These are phyloP conservation scores for Neopestalotiopsis rosae DNA, from an alignment of 2,329 filamentous ascomycete species.

Conservation along the genomic window DNA sequence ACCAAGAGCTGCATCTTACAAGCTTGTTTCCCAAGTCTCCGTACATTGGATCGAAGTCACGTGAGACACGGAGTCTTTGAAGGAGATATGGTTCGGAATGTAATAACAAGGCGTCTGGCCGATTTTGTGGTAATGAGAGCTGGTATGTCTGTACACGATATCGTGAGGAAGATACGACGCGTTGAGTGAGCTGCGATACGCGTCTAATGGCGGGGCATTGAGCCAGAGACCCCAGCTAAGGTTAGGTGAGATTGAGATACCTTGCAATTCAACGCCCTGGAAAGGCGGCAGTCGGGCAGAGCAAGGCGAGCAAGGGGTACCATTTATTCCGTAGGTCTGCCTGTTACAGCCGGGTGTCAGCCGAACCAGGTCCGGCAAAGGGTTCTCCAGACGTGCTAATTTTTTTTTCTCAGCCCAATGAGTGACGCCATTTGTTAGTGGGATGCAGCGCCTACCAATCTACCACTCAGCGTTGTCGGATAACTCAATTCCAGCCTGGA, in stretches of 20 bases:
- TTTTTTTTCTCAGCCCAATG: slow-evolving; percentile 4
- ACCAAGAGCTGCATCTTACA: slow-evolving; percentile 52
- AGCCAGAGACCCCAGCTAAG: background rate
- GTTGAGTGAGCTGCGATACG: slow-evolving; percentile 1
- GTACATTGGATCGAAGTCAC: slow-evolving; percentile 66
- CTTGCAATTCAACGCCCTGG: background rate
- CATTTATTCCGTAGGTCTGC: background rate
- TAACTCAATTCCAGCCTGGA: slow-evolving; percentile 1
- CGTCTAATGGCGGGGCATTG: background rate
- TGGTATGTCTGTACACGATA: background rate
- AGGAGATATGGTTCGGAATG: background rate
- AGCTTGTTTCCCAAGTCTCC: slow-evolving; percentile 87
- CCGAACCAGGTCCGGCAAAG: background rate
- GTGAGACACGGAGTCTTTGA: background rate
- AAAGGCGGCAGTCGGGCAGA: background rate
- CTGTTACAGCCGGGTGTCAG: background rate
- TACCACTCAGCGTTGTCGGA: background rate
- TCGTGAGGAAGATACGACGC: background rate
- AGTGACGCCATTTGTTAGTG: background rate
- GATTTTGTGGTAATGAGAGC: too few relatives aligned
- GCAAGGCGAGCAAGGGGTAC: background rate
- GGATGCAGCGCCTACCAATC: background rate
- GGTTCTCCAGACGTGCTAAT: background rate
- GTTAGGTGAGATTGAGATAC: background rate
- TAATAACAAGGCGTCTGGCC: background rate